Percentiles rank a stretch among this genome's conserved stretches.
Conservation (phyloP, 305 asterid species). For the Solanum hybrid region DNA sequence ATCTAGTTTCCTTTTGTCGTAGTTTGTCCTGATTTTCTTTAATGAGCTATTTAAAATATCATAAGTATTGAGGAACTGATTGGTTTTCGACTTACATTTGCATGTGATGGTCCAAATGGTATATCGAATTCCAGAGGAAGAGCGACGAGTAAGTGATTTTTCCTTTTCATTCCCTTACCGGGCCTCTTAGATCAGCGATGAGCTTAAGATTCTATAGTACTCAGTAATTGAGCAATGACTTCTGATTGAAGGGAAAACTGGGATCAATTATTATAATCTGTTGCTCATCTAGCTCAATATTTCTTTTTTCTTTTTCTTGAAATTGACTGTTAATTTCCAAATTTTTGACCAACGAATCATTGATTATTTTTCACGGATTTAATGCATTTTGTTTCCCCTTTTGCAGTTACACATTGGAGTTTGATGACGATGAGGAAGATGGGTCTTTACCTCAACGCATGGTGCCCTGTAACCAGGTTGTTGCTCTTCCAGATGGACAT, state of each 20-base stretch:
- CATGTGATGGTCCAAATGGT: conserved; percentile 12
- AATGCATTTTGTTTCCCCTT: not conserved
- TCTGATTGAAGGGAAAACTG: not conserved
- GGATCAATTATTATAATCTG: not conserved
- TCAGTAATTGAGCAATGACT: not conserved
- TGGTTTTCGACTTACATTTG: conserved; percentile 15
- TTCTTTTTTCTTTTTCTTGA: not conserved
- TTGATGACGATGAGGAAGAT: conserved; percentile 97
- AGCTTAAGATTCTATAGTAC: not conserved
- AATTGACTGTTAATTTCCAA: not conserved
- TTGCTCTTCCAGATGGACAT: conserved; percentile 80
- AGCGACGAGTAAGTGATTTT: conserved; percentile 65
- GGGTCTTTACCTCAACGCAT: conserved; percentile 73
- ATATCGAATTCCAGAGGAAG: conserved; percentile 50
- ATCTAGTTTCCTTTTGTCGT: not conserved
- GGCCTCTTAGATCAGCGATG: not conserved
- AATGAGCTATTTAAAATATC: not conserved
- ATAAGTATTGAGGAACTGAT: conserved; percentile 22
- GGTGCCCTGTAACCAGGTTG: conserved; percentile 88
- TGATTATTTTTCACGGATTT: not conserved
- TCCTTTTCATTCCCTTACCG: not conserved
- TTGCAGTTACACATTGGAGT: conserved; percentile 76
- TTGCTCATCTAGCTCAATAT: not conserved
- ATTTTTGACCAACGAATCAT: not conserved
- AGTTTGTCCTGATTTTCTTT: not conserved